phyloP scores from a whole-genome alignment of 2,329 filamentous ascomycete genomes.

The Exophiala oligosperma region DNA sequence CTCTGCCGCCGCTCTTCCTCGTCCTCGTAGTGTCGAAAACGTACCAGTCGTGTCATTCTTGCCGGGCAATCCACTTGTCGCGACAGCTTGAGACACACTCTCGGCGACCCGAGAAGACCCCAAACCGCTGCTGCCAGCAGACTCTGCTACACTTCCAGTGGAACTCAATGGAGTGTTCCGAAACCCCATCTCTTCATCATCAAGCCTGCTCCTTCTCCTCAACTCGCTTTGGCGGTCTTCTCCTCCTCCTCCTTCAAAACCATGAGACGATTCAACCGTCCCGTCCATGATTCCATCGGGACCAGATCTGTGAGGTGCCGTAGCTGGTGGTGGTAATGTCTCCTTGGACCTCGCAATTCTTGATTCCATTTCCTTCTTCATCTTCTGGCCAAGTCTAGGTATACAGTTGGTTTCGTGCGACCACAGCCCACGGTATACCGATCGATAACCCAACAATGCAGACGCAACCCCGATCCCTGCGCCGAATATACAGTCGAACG shows the following conservation, averaged over 20 bases:
- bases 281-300: background rate
- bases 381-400: conserved; percentile 10
- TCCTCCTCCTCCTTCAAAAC: background rate
- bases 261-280: background rate
- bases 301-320: background rate
- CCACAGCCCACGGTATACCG: conserved; percentile 13
- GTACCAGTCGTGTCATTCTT: too few relatives aligned
- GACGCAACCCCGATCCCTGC: conserved; percentile 60
- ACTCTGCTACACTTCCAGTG: background rate
- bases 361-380: conserved; percentile 9
- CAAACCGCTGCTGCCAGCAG: background rate
- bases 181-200: background rate
- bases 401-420: conserved; percentile 6
- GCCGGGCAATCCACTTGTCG: too few relatives aligned
- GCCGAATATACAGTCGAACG: conserved; percentile 67
- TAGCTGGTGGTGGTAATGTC: background rate
- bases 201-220: background rate
- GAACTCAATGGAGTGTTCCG: too few relatives aligned
- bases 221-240: background rate
- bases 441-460: conserved; percentile 36
- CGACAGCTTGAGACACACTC: too few relatives aligned
- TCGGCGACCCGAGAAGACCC: too few relatives aligned
- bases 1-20: too few relatives aligned
- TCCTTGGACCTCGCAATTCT: background rate
- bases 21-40: too few relatives aligned